phyloP scores from a whole-genome alignment of 495 filamentous ascomycete genomes.

The Tuber indicum region DNA sequence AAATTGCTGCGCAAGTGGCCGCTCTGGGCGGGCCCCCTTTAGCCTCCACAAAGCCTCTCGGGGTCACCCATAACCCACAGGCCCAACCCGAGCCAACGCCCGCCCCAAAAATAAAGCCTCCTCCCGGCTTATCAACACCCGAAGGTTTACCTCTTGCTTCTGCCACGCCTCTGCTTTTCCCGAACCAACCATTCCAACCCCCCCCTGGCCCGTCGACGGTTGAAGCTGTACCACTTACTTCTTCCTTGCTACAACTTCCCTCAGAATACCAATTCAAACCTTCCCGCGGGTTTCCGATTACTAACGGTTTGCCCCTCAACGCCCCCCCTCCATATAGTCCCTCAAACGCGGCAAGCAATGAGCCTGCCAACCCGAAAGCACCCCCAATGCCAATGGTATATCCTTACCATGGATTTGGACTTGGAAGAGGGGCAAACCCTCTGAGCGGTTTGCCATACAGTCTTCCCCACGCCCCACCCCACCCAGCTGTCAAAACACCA shows the following conservation, averaged over 20 bases:
- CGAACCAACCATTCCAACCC: neutral
- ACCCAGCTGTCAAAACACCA: neutral
- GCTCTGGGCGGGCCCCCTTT: neutral
- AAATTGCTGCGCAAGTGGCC: neutral
- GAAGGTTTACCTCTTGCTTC: neutral
- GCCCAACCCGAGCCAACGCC: neutral
- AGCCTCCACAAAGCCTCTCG: neutral
- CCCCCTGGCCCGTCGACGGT: neutral
- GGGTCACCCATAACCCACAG: neutral
- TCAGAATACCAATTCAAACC: neutral
- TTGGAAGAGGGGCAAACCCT: neutral
- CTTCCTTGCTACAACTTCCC: neutral
- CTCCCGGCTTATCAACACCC: conserved; percentile 7
- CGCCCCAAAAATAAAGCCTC: neutral
- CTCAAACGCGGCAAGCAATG: neutral
- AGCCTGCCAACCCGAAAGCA: neutral
- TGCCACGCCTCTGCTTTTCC: neutral
- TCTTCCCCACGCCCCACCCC: neutral
- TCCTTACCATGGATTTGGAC: neutral
- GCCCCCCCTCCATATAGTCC: conserved; percentile 7
- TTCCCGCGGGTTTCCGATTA: neutral
- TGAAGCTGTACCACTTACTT: neutral
- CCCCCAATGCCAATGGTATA: neutral
- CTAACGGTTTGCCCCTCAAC: conserved; percentile 10
- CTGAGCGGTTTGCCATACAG: neutral